Conservation (phyloP, 805 yeast genomes). For the Metschnikowia continentalis region DNA sequence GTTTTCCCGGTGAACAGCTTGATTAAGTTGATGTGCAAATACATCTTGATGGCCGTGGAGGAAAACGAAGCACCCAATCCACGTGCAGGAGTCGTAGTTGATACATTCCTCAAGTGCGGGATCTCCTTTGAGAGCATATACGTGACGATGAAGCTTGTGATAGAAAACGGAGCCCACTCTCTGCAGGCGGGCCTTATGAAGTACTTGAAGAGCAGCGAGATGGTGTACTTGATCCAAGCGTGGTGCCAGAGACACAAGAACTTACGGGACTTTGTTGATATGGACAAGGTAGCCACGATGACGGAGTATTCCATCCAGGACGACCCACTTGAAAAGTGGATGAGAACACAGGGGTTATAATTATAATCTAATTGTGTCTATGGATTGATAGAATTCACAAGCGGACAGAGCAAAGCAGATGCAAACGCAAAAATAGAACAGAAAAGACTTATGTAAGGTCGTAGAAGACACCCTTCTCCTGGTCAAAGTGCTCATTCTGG, state of each 20-base stretch:
- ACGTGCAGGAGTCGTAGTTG: conserved; percentile 55
- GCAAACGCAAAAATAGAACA: no score
- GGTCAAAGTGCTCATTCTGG: conserved; percentile 32
- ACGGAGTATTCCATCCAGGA: conserved; percentile 44
- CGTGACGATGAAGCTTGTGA: conserved; percentile 56
- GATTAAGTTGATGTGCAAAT: conserved; percentile 58
- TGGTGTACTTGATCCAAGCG: conserved; percentile 56
- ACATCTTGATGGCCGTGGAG: conserved; percentile 38
- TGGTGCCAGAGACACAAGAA: conserved; percentile 68
- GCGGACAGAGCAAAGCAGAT: no score
- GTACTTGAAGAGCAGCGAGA: conserved; percentile 44
- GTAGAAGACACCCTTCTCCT: conserved; percentile 42
- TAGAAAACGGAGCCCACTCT: conserved; percentile 56
- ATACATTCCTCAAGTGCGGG: conserved; percentile 61
- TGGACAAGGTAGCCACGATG: conserved; percentile 43
- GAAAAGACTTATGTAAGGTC: conserved; percentile 26
- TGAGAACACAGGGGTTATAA: conserved; percentile 9
- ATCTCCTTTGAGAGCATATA: conserved; percentile 62
- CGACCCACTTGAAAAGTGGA: conserved; percentile 50
- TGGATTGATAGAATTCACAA: no score
- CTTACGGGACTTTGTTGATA: conserved; percentile 52
- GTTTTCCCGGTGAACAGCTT: conserved; percentile 77
- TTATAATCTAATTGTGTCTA: no score
- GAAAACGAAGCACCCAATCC: conserved; percentile 25
- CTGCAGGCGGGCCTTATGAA: conserved; percentile 44